Base-by-base conservation (phyloP, 148 eudicot species). In the Talinum fruticosum region DNA sequence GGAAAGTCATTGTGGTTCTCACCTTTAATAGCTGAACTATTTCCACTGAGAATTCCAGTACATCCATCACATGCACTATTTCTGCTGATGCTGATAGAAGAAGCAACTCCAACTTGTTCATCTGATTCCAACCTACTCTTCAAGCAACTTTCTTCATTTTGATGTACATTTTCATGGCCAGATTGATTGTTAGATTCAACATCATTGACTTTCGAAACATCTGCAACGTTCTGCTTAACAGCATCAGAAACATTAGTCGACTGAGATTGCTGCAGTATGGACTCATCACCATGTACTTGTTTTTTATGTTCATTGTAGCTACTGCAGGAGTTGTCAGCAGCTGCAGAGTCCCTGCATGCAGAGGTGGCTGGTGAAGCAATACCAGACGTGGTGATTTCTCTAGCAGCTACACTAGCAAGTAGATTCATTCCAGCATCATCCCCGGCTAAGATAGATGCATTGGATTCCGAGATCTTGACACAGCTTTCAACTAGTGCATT, bases 351-450 rank as follows among this genome's bases (percentile, higher is more conserved):
- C 80, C 84, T 86, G 57, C 76, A 83, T 10, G 91, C 80, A 75
- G 99, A 93, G 74, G 72, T 77, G 2, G 78, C 66, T 30, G 90
- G 91, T 16, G 96, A 86, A 36, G 69, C 84, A 69, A 34, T 61
- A 72, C 76, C 87, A 69, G 91, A 86, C 65, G 82, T 87, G 23
- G 85, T 78, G 28, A 89, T 91, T 84, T 93, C 96, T 51, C 97
- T 90, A 81, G 99, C 87, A 69, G 99, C 99, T 38, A 95, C 99
- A 88, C 93, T 95, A 12, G 99, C 97, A 83, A 95, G 97, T 44
- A 95, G 84, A 81, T 91, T 93, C 92, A 95, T 95, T 45, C 99
- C 99, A 81, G 87, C 81, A 78, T 87, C 93, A 84, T 93, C 99
- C 69, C 89, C 97, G 19, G 84, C 86, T 4, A 85, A 84, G 59